These are phyloP conservation scores for Grigorovia humatica DNA, from an alignment of 805 yeast species.

Conservation along the genomic window DNA sequence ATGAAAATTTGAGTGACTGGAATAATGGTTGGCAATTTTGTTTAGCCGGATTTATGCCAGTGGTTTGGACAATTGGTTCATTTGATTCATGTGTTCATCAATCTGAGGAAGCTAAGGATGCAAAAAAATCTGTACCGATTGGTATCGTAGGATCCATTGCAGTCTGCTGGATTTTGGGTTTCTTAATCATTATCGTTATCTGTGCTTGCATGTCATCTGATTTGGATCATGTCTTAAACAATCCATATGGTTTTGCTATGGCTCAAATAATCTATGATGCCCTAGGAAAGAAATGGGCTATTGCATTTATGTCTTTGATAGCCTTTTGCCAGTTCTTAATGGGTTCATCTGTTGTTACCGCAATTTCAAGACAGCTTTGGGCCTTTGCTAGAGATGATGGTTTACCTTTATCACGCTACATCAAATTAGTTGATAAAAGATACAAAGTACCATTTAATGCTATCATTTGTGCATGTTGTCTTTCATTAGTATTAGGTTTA, in stretches of 20 bases:
- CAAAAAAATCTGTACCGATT: conserved; percentile 48
- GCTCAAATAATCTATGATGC: conserved; percentile 55
- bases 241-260: conserved; percentile 45
- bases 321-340: conserved; percentile 53
- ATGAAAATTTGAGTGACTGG: conserved; percentile 44
- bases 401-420: conserved; percentile 46
- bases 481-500: conserved; percentile 31
- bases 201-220: conserved; percentile 45
- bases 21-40: conserved; percentile 48
- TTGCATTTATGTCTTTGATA: conserved; percentile 52
- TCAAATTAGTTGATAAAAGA: conserved; percentile 47
- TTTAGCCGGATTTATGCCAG: conserved; percentile 48
- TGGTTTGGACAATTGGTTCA: conserved; percentile 67
- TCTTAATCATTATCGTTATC: conserved; percentile 41
- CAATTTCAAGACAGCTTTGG: conserved; percentile 62
- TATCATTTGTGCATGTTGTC: conserved; percentile 33
- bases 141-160: conserved; percentile 52
- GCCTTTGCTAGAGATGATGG: conserved; percentile 74
- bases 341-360: conserved; percentile 54
- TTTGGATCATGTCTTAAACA: conserved; percentile 30
- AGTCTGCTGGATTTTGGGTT: conserved; percentile 50
- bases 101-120: conserved; percentile 60
- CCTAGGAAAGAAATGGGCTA: conserved; percentile 54
- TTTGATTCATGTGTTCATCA: conserved; percentile 65
- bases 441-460: conserved; percentile 60